Base-by-base conservation (phyloP, 2,329 filamentous ascomycete genomes). In the Aspergillus ochraceus region DNA sequence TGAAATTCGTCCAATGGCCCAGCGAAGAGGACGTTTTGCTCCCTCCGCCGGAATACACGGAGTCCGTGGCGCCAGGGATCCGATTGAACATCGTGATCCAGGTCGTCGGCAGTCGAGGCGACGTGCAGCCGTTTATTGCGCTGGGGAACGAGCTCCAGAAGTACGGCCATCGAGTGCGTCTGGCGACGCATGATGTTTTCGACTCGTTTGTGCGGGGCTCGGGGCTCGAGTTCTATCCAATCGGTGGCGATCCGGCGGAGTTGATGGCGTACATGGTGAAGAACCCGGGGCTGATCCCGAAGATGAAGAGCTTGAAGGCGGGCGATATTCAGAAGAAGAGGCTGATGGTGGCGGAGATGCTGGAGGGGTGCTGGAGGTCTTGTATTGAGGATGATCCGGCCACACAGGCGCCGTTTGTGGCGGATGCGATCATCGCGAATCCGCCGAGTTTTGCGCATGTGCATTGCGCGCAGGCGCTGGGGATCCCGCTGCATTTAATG, bases 61-160 rank as follows among this genome's bases (percentile, higher is more conserved):
- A 57, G 46, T 30, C 55, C 11, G 19, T 52, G 14, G 19, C 45
- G 9, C 45, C 45, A 3, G 45, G 20, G 19, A 22, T 39, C 30
- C 30, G 30, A n/a, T 69, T 84, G 22, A 85, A 84, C 56, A 79
- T 85, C 49, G 81, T 84, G 4, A 83, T 85, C 54, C 83, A 85
- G 57, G 80, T 85, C 2, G 83, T 86, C 74, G 85, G 46, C 79
- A 88, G 66, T 79, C 84, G 9, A 9, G 83, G 83, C 9, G 83
- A 86, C 66, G 81, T 86, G 0, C 85, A 88, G 59, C 85, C 85
- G 0, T 87, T 88, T 56, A 74, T 88, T 54, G 83, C 84, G 0
- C 74, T 88, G 1, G 85, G 83, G 0, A 80, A 77, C 39, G 77
- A 80, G 12, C 68, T 87, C 0, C 77, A 83, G 62, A 72, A 75